phyloP scores from a whole-genome alignment of 2,329 filamentous ascomycete genomes.

The Penicillium sp. region DNA sequence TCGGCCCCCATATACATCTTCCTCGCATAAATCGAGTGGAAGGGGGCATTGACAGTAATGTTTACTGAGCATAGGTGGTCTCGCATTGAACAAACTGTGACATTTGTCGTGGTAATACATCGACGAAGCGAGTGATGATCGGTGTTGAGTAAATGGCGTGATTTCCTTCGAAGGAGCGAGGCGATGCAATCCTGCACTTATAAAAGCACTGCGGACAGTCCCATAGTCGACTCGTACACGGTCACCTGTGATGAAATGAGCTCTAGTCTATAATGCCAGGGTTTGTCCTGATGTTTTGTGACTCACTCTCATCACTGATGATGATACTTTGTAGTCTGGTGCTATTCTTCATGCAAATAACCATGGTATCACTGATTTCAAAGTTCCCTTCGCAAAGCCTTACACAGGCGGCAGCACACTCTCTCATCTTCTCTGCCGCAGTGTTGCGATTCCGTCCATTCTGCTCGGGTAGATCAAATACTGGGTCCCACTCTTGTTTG shows the following conservation, averaged over 20 bases:
- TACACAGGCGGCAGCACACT: not conserved
- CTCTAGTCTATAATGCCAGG: not conserved
- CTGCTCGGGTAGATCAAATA: not conserved
- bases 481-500: slow-evolving; percentile 1
- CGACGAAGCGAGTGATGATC: not conserved
- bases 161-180: not conserved
- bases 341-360: slow-evolving; percentile 5
- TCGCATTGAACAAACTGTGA: not conserved
- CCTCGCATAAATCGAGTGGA: not conserved
- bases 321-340: not conserved
- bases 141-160: not conserved
- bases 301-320: not conserved
- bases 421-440: not conserved
- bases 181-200: not conserved
- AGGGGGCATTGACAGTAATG: not conserved
- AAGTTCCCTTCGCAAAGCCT: not conserved
- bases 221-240: not conserved
- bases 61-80: not conserved
- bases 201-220: not conserved
- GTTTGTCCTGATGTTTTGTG: not conserved
- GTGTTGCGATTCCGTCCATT: not conserved
- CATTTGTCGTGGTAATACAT: not conserved
- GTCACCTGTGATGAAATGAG: not conserved
- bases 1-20: not conserved
- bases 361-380: not conserved